A percentile compares a stretch with the other conserved stretches of the same genome.
Conservation (phyloP, 768 basidiomycete species). For the Pisolithus microcarpus region DNA sequence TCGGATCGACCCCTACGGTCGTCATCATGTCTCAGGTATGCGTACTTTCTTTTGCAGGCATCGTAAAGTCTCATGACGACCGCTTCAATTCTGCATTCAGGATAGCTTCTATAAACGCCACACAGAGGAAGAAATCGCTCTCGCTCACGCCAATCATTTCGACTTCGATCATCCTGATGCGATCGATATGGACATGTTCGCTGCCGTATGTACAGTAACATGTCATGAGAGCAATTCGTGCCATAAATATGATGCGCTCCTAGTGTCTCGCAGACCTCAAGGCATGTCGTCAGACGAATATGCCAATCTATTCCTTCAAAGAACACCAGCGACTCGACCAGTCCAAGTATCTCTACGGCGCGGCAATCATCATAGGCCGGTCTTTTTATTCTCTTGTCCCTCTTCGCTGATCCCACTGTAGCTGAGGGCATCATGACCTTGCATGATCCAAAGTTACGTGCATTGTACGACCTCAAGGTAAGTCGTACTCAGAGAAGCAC, state of each 20-base stretch:
- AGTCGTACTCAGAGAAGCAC: slow-evolving; percentile 3
- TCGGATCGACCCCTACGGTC: slow-evolving; percentile 82
- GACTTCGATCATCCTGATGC: slow-evolving; percentile 93
- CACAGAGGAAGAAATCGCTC: slow-evolving; percentile 65
- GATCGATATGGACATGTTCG: slow-evolving; percentile 85
- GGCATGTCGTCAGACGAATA: slow-evolving; percentile 73
- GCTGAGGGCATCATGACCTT: slow-evolving; percentile 92
- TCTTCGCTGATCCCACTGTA: slow-evolving; percentile 18
- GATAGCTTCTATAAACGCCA: slow-evolving; percentile 92
- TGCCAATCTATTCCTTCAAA: slow-evolving; percentile 91
- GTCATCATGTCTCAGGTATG: slow-evolving; percentile 84
- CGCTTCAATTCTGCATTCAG: slow-evolving; percentile 30
- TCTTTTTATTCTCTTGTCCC: background rate
- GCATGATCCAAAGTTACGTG: slow-evolving; percentile 69
- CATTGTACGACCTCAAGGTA: slow-evolving; percentile 88
- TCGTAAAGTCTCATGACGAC: background rate
- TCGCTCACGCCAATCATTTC: slow-evolving; percentile 75
- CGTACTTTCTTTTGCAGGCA: background rate
- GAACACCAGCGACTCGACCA: slow-evolving; percentile 78
- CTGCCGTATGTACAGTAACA: slow-evolving; percentile 44
- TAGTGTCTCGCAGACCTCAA: slow-evolving; percentile 87
- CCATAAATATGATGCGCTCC: background rate
- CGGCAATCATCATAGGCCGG: slow-evolving; percentile 80
- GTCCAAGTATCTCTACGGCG: slow-evolving; percentile 87
- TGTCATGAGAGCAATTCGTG: background rate